Conservation (phyloP, 2,329 filamentous ascomycete genomes). For the Cadophora luteo-olivacea region DNA sequence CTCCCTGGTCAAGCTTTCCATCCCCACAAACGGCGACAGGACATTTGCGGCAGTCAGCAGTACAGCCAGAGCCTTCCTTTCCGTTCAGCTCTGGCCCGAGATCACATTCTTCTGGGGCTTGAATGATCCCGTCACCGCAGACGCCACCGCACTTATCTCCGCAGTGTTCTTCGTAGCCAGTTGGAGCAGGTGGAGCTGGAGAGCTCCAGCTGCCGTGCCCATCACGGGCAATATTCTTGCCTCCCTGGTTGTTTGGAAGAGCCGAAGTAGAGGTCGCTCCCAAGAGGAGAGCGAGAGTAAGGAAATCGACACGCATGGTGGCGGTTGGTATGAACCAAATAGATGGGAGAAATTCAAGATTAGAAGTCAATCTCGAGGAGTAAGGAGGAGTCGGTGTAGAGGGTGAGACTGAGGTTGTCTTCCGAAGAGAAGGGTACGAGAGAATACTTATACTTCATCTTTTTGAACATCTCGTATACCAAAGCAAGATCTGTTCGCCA, state of each 20-base stretch:
- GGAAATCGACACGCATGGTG: constrained; percentile 12
- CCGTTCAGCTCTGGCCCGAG: constrained; percentile 22
- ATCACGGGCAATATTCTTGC: background rate
- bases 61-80: constrained; percentile 14
- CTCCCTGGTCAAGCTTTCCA: background rate
- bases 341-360: background rate
- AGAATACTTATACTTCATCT: constrained; percentile 15
- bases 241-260: constrained; percentile 7
- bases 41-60: constrained; percentile 15
- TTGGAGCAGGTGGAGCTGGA: background rate
- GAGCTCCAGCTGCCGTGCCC: background rate
- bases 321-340: background rate
- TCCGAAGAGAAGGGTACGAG: background rate
- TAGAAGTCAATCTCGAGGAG: background rate
- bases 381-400: background rate
- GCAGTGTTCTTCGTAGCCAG: constrained; percentile 8
- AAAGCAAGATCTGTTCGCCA: background rate
- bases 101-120: constrained; percentile 19
- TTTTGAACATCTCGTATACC: background rate
- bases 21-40: constrained; percentile 12
- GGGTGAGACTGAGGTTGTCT: background rate
- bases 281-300: constrained; percentile 14
- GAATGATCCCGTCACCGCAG: constrained; percentile 20
- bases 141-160: constrained; percentile 22
- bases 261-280: constrained; percentile 10